Evolutionary conservation across 2,329 filamentous ascomycete species (phyloP), one percentile per base, ranked within the genome.

Genomic region (Venturia asperata): DNA sequence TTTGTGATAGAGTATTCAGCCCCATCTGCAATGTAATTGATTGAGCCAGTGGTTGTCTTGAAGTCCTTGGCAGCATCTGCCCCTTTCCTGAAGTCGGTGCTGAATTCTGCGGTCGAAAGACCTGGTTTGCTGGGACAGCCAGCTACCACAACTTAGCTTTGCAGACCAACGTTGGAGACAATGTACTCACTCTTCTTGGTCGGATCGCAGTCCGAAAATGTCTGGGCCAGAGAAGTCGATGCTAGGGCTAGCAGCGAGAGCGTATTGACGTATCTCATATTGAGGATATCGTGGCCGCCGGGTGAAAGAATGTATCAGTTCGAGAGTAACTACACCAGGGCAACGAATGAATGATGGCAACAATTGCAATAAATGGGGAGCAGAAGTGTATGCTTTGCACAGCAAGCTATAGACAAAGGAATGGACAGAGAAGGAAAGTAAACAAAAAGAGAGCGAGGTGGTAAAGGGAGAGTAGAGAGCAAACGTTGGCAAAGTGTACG

Each of bases 1-100:
- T 78, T 79, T 58, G 71, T 73, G 68, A 84, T 80, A 47, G 73
- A 77, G 72, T 84, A 83, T n/a, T 78, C 74, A 56, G 79, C 80
- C 30, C 81, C 82, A 24, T 77, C 73, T 10, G 73, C 61, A 41
- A 67, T 71, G 66, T 78, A 78, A 62, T 77, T 80, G 62, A 82
- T 78, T 66, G 74, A 74, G n/a, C 73, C 74, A 34, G 73, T 72
- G 15, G 73, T 76, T 62, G 74, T 72, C 64, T 73, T 75, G 75
- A 71, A 74, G 72, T 76, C 69, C 67, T 76, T 73, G 49, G 72
- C 72, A 64, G 72, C 70, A 21, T 17, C n/a, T 4, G 56, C 65
- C 52, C 76, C 78, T 37, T 72, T 71, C 49, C 75, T 78, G 72
- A 81, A 81, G 68, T 81, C 77, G 65, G 76, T 77, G 41, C 24